phyloP scores from a whole-genome alignment of 805 yeast genomes.

The Candida cerambycidarum region DNA sequence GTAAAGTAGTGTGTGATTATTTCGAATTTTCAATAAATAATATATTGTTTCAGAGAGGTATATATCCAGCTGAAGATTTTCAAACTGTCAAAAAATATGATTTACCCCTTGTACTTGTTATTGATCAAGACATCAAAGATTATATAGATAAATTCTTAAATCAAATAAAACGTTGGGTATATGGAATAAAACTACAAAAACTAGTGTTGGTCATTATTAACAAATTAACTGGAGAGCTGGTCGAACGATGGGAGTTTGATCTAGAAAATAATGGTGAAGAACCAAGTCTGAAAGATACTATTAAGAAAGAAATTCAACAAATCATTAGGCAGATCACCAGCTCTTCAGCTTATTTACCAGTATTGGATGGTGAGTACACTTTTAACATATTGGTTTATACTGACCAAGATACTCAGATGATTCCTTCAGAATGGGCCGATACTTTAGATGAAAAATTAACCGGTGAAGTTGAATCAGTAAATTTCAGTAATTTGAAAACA shows the following conservation, averaged over 20 bases:
- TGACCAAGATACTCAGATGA: slow-evolving; percentile 53
- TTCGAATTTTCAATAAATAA: slow-evolving; percentile 79
- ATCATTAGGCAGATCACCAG: slow-evolving; percentile 88
- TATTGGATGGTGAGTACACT: slow-evolving; percentile 61
- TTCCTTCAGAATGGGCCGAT: slow-evolving; percentile 85
- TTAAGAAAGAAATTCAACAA: slow-evolving; percentile 77
- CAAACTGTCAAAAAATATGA: slow-evolving; percentile 76
- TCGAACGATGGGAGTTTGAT: slow-evolving; percentile 87
- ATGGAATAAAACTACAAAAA: slow-evolving; percentile 63
- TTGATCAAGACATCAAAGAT: slow-evolving; percentile 70
- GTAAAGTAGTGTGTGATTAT: slow-evolving; percentile 77
- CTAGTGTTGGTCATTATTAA: slow-evolving; percentile 73
- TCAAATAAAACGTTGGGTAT: slow-evolving; percentile 73
- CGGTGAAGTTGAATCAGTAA: slow-evolving; percentile 61
- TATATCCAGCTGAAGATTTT: slow-evolving; percentile 87
- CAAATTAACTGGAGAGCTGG: slow-evolving; percentile 62
- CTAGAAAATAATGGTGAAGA: slow-evolving; percentile 38
- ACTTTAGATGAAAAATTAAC: slow-evolving; percentile 56
- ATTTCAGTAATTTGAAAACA: slow-evolving; percentile 67
- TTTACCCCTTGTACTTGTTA: slow-evolving; percentile 65
- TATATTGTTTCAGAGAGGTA: slow-evolving; percentile 84
- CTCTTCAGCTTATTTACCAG: slow-evolving; percentile 81
- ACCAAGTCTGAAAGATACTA: slow-evolving; percentile 37
- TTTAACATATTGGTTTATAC: slow-evolving; percentile 86
- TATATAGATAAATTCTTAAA: slow-evolving; percentile 67